Evolutionary conservation across 2,329 filamentous ascomycete genomes (phyloP).

Genomic region (Hymenotorrendiella dingleyae): DNA sequence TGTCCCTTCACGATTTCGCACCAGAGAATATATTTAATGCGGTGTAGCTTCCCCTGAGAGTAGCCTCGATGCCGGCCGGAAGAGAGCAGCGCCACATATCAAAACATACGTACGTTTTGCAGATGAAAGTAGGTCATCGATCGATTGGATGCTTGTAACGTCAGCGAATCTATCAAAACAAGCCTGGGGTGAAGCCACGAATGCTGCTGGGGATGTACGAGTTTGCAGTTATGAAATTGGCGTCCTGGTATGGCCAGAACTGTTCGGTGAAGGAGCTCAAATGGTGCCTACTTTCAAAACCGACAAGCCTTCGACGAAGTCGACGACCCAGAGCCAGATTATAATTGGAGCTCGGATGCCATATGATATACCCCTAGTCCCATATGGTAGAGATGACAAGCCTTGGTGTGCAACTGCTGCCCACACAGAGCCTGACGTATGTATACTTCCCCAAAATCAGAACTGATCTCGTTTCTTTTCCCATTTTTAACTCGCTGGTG

Average conservation of each 20-base stretch:
- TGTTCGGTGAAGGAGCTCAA: constrained; percentile 38
- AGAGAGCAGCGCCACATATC: constrained; percentile 75
- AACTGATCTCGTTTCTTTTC: background rate
- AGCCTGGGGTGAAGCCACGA: constrained; percentile 70
- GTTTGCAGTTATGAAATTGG: constrained; percentile 81
- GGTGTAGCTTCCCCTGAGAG: constrained; percentile 7
- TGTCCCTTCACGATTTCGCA: background rate
- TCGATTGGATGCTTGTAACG: constrained; percentile 82
- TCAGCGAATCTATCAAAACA: constrained; percentile 91
- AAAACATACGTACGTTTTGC: constrained; percentile 77
- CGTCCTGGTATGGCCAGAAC: constrained; percentile 72
- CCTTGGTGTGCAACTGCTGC: constrained; percentile 70
- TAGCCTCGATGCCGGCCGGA: constrained; percentile 49
- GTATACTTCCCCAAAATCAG: no score
- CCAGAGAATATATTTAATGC: background rate
- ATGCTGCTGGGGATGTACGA: constrained; percentile 53
- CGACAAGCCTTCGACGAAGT: constrained; percentile 43
- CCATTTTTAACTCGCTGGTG: background rate
- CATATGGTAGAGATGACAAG: constrained; percentile 55
- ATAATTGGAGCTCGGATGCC: constrained; percentile 70
- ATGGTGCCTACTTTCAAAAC: constrained; percentile 67
- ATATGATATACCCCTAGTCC: constrained; percentile 70
- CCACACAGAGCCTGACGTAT: constrained; percentile 55
- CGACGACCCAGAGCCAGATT: constrained; percentile 25
- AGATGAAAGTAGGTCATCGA: constrained; percentile 32